Conservation (phyloP, 2,329 filamentous ascomycete genomes). For the Sphaerulina musiva region DNA sequence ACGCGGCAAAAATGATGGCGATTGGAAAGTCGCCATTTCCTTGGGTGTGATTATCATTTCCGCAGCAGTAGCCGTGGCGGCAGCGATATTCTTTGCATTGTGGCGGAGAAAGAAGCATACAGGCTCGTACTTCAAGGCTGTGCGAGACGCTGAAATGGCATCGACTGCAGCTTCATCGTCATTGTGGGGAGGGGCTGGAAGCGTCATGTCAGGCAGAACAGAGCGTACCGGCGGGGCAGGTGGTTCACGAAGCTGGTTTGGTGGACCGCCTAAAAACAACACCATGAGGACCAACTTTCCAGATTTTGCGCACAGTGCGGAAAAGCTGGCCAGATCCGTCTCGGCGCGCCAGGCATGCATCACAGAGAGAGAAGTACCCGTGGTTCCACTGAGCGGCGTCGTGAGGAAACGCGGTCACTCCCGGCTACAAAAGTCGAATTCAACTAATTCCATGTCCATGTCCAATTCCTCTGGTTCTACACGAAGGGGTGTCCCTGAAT, state of each 20-base stretch:
- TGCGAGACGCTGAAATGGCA: slow-evolving; percentile 9
- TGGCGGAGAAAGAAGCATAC: slow-evolving; percentile 8
- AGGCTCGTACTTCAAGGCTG: slow-evolving; percentile 10
- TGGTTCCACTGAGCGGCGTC: not conserved
- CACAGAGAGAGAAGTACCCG: not conserved
- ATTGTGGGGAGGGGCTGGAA: not conserved
- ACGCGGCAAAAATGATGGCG: slow-evolving; percentile 1
- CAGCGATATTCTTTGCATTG: not conserved
- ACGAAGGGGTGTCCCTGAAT: slow-evolving; percentile 1
- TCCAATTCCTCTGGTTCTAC: not conserved
- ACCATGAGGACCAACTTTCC: slow-evolving; percentile 4
- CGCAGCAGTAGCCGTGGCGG: not conserved
- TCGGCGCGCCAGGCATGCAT: not conserved
- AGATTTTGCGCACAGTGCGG: slow-evolving; percentile 5
- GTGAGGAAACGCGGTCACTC: not conserved
- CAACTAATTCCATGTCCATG: not conserved
- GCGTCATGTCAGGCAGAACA: slow-evolving; percentile 1
- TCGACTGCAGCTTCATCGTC: not conserved
- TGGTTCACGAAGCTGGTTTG: slow-evolving; percentile 5
- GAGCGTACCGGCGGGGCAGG: not conserved
- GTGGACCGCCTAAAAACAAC: not conserved
- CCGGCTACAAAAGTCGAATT: slow-evolving; percentile 9
- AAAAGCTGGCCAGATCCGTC: slow-evolving; percentile 4
- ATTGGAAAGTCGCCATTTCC: slow-evolving; percentile 8
- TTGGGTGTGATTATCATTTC: slow-evolving; percentile 8